Base-by-base conservation (phyloP, 306 rosid species). In the Pueraria montana region DNA sequence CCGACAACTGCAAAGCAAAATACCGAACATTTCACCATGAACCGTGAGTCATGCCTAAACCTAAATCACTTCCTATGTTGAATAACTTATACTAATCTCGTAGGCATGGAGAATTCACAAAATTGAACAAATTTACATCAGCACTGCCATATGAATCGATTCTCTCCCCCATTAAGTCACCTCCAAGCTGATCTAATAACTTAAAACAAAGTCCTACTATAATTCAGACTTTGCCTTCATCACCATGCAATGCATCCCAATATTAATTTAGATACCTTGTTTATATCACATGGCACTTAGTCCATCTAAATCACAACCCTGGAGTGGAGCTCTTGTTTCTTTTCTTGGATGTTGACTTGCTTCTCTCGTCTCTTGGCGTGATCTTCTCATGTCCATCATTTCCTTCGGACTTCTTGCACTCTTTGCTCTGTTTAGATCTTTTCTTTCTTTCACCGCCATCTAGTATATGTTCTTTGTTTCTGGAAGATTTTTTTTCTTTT, bases 401-500 rank as follows among this genome's bases (percentile, higher is more conserved):
- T 78, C 58, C 83, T 56, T 79, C 42, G 0, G 87, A 79, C 36
- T 84, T 90, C 77, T 79, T 85, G 80, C 53, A 85, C 42, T 63
- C 83, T 49, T 83, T 81, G 6, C 52, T 78, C 23, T 76, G 85
- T 86, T 89, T 90, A 10, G 86, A 80, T 73, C 80, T 87, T 75
- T 85, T 91, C 82, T 82, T 87, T 71, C 80, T 80, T 43, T 83
- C 80, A 50, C 55, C n/a, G n/a, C n/a, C 55, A 58, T 75, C 83
- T 70, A 4, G 2, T 6, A 6, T 26, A 12, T 61, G 68, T 75
- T 84, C 84, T 64, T 78, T 85, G 76, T 53, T 78, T 65, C 1
- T 67, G 43, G 88, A 85, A 68, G 89, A 78, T 27, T 88, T 88
- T 77, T n/a, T 86, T 93, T 80, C 91, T 87, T 88, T 91, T 91